Percentiles rank a stretch among this genome's conserved stretches.
Conservation (phyloP, 257 asterid species). For the Solanum rostratum region DNA sequence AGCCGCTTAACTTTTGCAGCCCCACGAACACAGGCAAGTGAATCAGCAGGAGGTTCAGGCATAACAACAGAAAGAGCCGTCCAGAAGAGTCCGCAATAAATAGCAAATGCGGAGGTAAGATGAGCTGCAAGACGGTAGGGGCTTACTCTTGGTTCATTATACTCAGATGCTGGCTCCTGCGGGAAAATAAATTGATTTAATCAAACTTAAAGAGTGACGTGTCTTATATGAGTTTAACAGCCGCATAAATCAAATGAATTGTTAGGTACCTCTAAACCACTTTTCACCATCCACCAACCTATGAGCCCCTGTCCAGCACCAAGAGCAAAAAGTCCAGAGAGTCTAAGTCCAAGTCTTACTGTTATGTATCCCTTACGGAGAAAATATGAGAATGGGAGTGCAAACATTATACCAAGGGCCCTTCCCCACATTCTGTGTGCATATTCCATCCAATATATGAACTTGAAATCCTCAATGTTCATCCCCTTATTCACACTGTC, state of each 20-base stretch:
- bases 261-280: conserved; percentile 83
- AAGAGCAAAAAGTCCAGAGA: conserved; percentile 80
- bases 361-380: conserved; percentile 93
- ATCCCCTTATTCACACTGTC: conserved; percentile 83
- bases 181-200: conserved; percentile 2
- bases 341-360: conserved; percentile 55
- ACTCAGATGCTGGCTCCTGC: conserved; percentile 79
- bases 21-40: conserved; percentile 71
- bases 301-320: conserved; percentile 97
- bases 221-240: not conserved
- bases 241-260: not conserved
- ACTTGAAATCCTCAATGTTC: conserved; percentile 78
- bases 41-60: conserved; percentile 93
- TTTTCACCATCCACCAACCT: conserved; percentile 99
- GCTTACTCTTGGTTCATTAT: conserved; percentile 88
- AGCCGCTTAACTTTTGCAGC: conserved; percentile 81
- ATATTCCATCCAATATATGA: conserved; percentile 99
- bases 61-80: conserved; percentile 85
- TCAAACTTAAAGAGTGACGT: not conserved
- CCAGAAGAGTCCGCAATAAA: conserved; percentile 89
- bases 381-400: conserved; percentile 87
- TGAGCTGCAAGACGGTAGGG: conserved; percentile 97
- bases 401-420: conserved; percentile 88
- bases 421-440: conserved; percentile 99
- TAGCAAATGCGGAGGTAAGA: conserved; percentile 85